Evolutionary conservation across 208 protist species (phyloP).

Genomic region (Blechomonas ayalai): DNA sequence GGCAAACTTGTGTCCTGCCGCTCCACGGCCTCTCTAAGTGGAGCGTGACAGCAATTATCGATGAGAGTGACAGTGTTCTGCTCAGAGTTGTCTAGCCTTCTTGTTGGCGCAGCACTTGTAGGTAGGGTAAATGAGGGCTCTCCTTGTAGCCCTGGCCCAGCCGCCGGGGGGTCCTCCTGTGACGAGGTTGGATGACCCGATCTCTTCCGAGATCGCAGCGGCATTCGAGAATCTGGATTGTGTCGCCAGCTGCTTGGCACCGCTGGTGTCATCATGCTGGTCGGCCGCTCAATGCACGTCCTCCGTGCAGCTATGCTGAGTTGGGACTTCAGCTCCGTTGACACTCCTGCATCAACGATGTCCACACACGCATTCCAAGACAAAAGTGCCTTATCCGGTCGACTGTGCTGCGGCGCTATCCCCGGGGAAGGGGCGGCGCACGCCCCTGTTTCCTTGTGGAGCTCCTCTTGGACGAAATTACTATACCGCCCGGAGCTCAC

Average conservation of each 20-base stretch:
- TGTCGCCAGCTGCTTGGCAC: slow-evolving; percentile 10
- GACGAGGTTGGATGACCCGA: too few species aligned
- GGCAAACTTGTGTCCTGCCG: too few species aligned
- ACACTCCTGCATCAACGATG: background rate
- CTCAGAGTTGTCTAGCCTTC: background rate
- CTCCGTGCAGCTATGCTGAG: slow-evolving; percentile 10
- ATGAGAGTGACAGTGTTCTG: slow-evolving; percentile 2
- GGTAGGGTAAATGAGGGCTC: too few species aligned
- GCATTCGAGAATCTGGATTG: slow-evolving; percentile 10
- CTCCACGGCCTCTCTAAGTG: slow-evolving; percentile 3
- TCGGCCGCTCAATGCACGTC: slow-evolving; percentile 6
- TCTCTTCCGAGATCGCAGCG: slow-evolving; percentile 16
- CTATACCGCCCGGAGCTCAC: slow-evolving; percentile 15
- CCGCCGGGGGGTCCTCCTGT: too few species aligned
- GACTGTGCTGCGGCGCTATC: background rate
- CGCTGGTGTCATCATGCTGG: slow-evolving; percentile 1
- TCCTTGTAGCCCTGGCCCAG: too few species aligned
- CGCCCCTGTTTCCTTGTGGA: slow-evolving; percentile 30
- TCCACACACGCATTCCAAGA: background rate
- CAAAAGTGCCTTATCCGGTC: background rate
- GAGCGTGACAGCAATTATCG: slow-evolving; percentile 4
- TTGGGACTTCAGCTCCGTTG: slow-evolving; percentile 5
- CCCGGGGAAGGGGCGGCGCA: too few species aligned
- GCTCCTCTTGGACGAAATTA: slow-evolving; percentile 36
- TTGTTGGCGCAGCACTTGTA: background rate